Conservation (phyloP, 371 early-diverging fungal species). For the Synchytrium microbalum region DNA sequence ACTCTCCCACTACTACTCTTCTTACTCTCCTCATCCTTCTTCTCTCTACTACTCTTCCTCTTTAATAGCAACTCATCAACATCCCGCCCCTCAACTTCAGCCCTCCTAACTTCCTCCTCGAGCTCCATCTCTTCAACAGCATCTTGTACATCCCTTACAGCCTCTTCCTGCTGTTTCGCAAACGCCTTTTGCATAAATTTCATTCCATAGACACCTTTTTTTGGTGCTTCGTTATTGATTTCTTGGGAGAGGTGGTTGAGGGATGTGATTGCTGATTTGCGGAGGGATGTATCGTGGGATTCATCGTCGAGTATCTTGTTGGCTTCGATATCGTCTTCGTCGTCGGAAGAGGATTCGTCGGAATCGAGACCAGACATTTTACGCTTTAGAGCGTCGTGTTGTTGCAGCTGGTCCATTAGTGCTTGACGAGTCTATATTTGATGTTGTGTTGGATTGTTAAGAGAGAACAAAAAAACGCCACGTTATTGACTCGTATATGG, state of each 20-base stretch:
- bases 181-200: constrained; percentile 82
- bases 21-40: constrained; percentile 40
- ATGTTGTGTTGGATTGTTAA: constrained; percentile 3
- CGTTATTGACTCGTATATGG: neutral
- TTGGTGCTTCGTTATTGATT: constrained; percentile 39
- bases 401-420: constrained; percentile 74
- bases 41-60: constrained; percentile 2
- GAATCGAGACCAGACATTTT: constrained; percentile 64
- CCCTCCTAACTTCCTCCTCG: constrained; percentile 19
- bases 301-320: constrained; percentile 37
- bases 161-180: constrained; percentile 21
- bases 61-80: constrained; percentile 9
- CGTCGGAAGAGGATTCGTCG: constrained; percentile 15
- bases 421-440: constrained; percentile 61
- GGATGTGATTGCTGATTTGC: neutral
- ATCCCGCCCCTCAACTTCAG: constrained; percentile 37
- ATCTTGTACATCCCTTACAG: constrained; percentile 36
- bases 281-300: constrained; percentile 25
- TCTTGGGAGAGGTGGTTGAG: constrained; percentile 16
- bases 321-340: constrained; percentile 39
- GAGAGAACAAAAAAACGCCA: constrained; percentile 2
- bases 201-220: constrained; percentile 85
- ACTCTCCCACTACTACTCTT: constrained; percentile 11
- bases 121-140: constrained; percentile 30
- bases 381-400: constrained; percentile 69